phyloP scores from a whole-genome alignment of 1,284 basidiomycete species.

The Irpex sp. region DNA sequence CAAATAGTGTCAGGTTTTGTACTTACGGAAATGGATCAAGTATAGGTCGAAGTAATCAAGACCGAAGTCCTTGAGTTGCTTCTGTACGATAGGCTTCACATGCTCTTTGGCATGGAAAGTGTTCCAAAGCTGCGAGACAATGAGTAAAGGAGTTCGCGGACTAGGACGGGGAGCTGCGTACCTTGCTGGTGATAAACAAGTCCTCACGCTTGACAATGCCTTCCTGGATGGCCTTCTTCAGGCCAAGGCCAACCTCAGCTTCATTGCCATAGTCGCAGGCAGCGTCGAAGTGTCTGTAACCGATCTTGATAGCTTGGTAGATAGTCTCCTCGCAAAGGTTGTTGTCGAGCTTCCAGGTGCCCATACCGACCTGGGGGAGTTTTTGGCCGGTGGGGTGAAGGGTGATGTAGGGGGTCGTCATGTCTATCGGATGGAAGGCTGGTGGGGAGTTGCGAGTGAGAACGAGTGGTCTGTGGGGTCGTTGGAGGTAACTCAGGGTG shows the following conservation, averaged over 20 bases:
- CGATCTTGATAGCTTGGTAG: constrained; percentile 38
- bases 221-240: constrained; percentile 34
- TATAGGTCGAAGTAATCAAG: constrained; percentile 25
- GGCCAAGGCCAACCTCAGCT: constrained; percentile 34
- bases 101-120: constrained; percentile 24
- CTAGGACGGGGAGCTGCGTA: not conserved
- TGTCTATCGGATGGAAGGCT: not conserved
- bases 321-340: constrained; percentile 28
- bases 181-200: constrained; percentile 28
- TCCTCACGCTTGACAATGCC: constrained; percentile 38
- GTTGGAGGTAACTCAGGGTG: not conserved
- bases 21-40: constrained; percentile 25
- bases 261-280: constrained; percentile 39
- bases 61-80: constrained; percentile 24
- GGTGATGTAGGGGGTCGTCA: not conserved
- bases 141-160: not conserved
- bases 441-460: not conserved
- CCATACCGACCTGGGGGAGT: constrained; percentile 23
- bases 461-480: not conserved
- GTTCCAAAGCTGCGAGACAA: constrained; percentile 19
- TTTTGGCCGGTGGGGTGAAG: constrained; percentile 10
- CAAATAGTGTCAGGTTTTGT: not conserved
- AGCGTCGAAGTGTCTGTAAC: constrained; percentile 39
- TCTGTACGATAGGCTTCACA: constrained; percentile 20
- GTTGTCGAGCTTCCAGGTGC: constrained; percentile 25